phyloP scores from a whole-genome alignment of 73 alveolate genomes.

The Loxodes magnus region DNA sequence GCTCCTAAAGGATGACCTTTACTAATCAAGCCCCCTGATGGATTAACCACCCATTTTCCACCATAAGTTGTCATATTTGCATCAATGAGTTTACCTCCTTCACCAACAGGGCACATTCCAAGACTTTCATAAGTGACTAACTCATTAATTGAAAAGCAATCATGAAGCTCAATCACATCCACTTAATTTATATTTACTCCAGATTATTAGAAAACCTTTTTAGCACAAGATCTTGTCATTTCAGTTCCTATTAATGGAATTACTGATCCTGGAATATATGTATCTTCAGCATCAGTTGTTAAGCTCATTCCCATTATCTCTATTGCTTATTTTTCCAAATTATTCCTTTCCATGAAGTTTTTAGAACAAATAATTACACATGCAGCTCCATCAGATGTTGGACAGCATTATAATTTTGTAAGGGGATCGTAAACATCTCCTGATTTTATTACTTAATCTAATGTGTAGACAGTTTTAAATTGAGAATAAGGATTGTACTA shows the following conservation, averaged over 20 bases:
- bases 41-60: conserved; percentile 61
- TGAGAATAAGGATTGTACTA: conserved; percentile 73
- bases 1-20: conserved; percentile 90
- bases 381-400: conserved; percentile 84
- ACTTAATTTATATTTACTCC: conserved; percentile 44
- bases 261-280: conserved; percentile 39
- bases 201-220: conserved; percentile 37
- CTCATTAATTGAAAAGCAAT: conserved; percentile 78
- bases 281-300: conserved; percentile 48
- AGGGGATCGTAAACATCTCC: conserved; percentile 51
- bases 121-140: conserved; percentile 71
- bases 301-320: conserved; percentile 51
- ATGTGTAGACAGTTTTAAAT: conserved; percentile 66
- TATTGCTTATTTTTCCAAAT: conserved; percentile 65
- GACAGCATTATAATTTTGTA: conserved; percentile 75
- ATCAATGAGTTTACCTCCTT: conserved; percentile 76
- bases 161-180: conserved; percentile 77
- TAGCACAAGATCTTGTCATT: no score
- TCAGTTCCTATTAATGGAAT: conserved; percentile 67
- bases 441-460: conserved; percentile 50
- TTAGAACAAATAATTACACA: conserved; percentile 60
- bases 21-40: conserved; percentile 76
- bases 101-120: conserved; percentile 72
- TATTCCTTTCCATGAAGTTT: conserved; percentile 40
- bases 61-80: conserved; percentile 67